Evolutionary conservation across 306 rosid genomes (phyloP), one percentile per base, ranked within the genome.

Genomic region (Ochetophila trinervis): DNA sequence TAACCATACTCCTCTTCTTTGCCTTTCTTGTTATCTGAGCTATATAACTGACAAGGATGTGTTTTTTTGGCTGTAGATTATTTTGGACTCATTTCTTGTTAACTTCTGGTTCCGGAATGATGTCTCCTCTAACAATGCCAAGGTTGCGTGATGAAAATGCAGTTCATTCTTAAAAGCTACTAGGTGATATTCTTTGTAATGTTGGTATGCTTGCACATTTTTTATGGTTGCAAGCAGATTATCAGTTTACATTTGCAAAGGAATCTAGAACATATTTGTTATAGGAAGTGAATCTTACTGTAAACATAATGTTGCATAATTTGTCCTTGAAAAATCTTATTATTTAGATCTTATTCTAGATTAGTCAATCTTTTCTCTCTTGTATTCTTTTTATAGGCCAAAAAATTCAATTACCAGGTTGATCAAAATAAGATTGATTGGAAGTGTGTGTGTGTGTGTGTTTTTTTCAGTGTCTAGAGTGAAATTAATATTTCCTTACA

Each of bases 1-100:
- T 60, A 70, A 69, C n/a, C 45, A 0, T 57, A 13, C 17, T 23
- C 10, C 17, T 34, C 3, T 10, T 6, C 24, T 53, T 42, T 14
- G 34, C 59, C 44, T 44, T 53, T 27, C 17, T 53, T 66, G 15
- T 55, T 45, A 62, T 13, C 20, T 42, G 67, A 50, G 61, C 20
- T 59, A 40, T 42, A 21, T 66, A n/a, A n/a, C 84, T 86, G 68
- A 78, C 67, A 48, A 17, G 57, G 62, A 69, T 57, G 45, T 73
- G n/a, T n/a, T n/a, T 24, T 53, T 60, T 23, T 57, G 30, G 40
- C 0, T 72, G 65, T 66, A 89, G 96, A 85, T 89, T 73, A 78
- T 86, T 21, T 14, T 86, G 44, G 96, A 89, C 77, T 79, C 93
- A 34, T 62, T 86, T 57, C 72, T 89, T n/a, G 85, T 86, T 15